These are phyloP conservation scores for Rubroshorea leprosula DNA, from an alignment of 345 rosid species.

Conservation along the genomic window DNA sequence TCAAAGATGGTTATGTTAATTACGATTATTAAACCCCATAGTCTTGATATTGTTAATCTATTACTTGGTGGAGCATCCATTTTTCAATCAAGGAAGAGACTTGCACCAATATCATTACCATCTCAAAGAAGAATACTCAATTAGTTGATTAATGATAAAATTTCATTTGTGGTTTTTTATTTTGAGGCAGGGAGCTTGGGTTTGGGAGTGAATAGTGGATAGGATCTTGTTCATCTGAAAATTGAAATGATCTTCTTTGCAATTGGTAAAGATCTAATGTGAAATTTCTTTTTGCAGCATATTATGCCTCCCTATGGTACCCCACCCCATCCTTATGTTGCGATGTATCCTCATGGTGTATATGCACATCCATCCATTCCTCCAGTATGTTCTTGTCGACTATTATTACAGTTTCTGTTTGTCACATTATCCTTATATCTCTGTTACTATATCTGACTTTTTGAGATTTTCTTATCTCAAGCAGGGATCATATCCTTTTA, in stretches of 20 bases:
- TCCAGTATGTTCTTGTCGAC: constrained; percentile 49
- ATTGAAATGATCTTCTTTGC: not conserved
- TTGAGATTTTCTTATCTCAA: constrained; percentile 13
- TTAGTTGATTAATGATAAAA: too few species aligned
- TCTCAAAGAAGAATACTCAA: too few species aligned
- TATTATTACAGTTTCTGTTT: constrained; percentile 10
- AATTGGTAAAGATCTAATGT: constrained; percentile 10
- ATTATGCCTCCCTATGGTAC: constrained; percentile 98
- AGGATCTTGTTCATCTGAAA: not conserved
- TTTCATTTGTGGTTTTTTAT: too few species aligned
- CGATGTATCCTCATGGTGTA: constrained; percentile 98
- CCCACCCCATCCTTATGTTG: constrained; percentile 94
- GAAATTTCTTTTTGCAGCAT: constrained; percentile 48
- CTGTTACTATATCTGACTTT: constrained; percentile 13
- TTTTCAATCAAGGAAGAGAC: too few species aligned
- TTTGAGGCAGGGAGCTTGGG: too few species aligned
- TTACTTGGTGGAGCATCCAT: too few species aligned
- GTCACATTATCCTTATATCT: constrained; percentile 5
- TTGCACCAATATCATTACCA: too few species aligned
- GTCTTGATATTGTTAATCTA: too few species aligned
- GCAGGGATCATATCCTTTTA: constrained; percentile 94
- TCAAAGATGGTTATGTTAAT: not conserved
- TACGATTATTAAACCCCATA: not conserved
- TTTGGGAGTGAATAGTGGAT: too few species aligned
- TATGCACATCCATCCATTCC: constrained; percentile 95